These are phyloP conservation scores for Neckera pumila DNA, from an alignment of 225 moss, liverwort and hornwort genomes.

Conservation along the genomic window DNA sequence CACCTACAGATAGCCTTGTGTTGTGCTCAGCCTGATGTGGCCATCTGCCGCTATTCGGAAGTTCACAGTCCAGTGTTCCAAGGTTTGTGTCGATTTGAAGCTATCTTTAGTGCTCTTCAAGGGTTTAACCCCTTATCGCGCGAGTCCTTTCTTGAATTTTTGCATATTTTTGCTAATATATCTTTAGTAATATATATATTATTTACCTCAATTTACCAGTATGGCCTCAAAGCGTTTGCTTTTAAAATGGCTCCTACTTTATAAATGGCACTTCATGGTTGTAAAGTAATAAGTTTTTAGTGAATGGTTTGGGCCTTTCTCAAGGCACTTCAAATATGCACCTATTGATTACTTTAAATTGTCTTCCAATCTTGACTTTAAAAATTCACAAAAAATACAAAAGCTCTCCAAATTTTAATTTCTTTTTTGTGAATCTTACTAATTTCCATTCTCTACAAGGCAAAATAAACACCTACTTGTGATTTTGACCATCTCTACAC, in stretches of 20 bases:
- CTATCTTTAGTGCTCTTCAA: background rate
- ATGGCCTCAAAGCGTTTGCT: background rate
- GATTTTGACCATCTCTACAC: no score
- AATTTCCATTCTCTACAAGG: background rate
- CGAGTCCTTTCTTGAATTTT: no score
- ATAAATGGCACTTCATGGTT: background rate
- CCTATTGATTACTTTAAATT: background rate
- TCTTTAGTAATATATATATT: no score
- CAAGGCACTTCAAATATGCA: no score
- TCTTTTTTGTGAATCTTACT: background rate
- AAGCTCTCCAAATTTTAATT: no score
- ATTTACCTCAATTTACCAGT: no score
- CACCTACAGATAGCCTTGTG: background rate
- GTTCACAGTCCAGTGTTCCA: background rate
- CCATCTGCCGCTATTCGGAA: background rate
- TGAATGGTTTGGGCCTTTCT: background rate
- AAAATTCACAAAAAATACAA: background rate
- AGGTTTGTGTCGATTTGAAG: background rate
- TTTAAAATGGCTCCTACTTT: background rate
- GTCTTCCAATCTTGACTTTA: background rate
- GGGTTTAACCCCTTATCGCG: background rate
- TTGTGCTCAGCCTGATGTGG: background rate
- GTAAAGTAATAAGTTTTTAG: background rate
- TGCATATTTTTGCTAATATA: background rate
- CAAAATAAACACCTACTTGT: no score